Evolutionary conservation across 1,139 yeast species (phyloP).

Genomic region (Saccharomycopsis phalli): DNA sequence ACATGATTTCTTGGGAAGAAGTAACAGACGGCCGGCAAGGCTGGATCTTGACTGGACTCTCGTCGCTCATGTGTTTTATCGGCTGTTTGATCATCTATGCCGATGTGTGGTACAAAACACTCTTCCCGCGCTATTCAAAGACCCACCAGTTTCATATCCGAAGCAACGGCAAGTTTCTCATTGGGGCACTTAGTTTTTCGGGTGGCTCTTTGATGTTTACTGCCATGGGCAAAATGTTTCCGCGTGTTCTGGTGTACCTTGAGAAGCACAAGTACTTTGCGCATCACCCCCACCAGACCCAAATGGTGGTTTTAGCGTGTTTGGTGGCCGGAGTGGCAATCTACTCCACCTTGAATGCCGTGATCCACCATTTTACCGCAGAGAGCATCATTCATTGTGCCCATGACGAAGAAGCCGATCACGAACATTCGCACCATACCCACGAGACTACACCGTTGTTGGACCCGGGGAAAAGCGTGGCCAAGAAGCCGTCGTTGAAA

Average conservation of each 20-base stretch:
- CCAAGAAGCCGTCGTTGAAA: constrained; percentile 7
- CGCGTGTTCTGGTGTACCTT: constrained; percentile 45
- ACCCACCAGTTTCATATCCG: constrained; percentile 44
- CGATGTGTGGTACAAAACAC: constrained; percentile 36
- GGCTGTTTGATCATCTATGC: constrained; percentile 51
- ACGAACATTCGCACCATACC: constrained; percentile 20
- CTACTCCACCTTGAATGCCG: constrained; percentile 50
- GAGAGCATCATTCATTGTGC: constrained; percentile 83
- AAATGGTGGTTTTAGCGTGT: constrained; percentile 38
- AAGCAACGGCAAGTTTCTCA: constrained; percentile 52
- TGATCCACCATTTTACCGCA: constrained; percentile 67
- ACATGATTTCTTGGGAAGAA: no score
- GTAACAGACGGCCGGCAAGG: constrained; percentile 29
- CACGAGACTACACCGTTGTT: constrained; percentile 3
- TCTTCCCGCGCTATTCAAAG: constrained; percentile 37
- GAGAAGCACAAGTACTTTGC: constrained; percentile 22
- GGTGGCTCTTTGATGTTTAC: constrained; percentile 76
- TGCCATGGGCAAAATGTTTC: constrained; percentile 63
- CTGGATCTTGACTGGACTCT: constrained; percentile 47
- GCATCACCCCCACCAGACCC: constrained; percentile 24
- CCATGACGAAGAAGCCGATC: constrained; percentile 39
- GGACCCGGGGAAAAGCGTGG: constrained; percentile 15
- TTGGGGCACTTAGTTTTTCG: constrained; percentile 60
- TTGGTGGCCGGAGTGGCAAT: constrained; percentile 51
- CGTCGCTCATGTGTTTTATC: constrained; percentile 47